Conservation (phyloP, 305 asterid species). For the Fraxinus paxiana region DNA sequence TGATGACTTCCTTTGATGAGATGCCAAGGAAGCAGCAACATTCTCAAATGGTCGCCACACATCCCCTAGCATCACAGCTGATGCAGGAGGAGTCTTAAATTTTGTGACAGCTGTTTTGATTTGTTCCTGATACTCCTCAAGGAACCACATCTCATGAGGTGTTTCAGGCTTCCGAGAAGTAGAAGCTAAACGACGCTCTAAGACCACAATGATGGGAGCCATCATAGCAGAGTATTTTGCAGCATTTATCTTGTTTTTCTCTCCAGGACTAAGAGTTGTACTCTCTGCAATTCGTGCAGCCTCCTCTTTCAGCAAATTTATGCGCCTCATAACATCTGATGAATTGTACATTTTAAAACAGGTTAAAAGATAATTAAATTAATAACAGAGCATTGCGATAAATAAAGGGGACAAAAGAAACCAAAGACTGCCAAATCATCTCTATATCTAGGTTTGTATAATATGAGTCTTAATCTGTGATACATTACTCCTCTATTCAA, state of each 20-base stretch:
- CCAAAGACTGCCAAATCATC: constrained; percentile 15
- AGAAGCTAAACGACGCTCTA: constrained; percentile 95
- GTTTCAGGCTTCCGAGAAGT: constrained; percentile 94
- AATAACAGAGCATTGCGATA: not conserved
- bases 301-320: constrained; percentile 92
- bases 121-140: constrained; percentile 69
- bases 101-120: constrained; percentile 72
- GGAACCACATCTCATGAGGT: constrained; percentile 92
- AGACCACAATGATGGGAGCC: constrained; percentile 91
- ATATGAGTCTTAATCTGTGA: constrained; percentile 2
- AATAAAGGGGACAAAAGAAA: constrained; percentile 19
- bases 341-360: constrained; percentile 26
- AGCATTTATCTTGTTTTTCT: constrained; percentile 89
- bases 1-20: constrained; percentile 88
- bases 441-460: constrained; percentile 11
- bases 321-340: constrained; percentile 92
- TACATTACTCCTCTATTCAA: constrained; percentile 11
- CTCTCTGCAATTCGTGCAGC: constrained; percentile 87
- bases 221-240: constrained; percentile 99
- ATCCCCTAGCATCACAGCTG: constrained; percentile 84
- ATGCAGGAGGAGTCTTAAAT: constrained; percentile 86
- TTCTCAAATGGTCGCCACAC: constrained; percentile 95
- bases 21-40: constrained; percentile 82
- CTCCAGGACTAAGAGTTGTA: constrained; percentile 69
- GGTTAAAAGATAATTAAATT: constrained; percentile 23